phyloP scores from a whole-genome alignment of 2,329 filamentous ascomycete species.

The Sporothrix variecibatus region DNA sequence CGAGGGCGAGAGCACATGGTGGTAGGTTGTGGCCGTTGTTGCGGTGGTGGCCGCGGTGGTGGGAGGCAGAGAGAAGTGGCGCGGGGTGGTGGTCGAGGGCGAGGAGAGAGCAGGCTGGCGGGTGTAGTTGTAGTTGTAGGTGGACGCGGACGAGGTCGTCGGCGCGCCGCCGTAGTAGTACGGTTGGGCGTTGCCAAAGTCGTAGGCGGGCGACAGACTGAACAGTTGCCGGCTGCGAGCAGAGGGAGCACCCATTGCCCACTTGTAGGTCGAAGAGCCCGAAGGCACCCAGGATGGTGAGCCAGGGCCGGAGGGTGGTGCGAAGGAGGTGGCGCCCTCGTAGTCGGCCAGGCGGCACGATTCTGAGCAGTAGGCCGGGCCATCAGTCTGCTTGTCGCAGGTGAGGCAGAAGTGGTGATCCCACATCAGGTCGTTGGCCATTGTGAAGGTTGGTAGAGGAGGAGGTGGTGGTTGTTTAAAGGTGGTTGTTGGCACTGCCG shows the following conservation, averaged over 20 bases:
- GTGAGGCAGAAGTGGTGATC: conserved; percentile 90
- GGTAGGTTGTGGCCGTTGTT: conserved; percentile 36
- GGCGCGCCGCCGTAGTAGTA: conserved; percentile 49
- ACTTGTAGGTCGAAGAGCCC: conserved; percentile 51
- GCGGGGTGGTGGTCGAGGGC: not conserved
- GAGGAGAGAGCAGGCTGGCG: conserved; percentile 32
- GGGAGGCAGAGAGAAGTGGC: conserved; percentile 23
- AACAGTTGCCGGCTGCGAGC: conserved; percentile 50
- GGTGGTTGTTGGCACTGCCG: not conserved
- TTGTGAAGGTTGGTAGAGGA: conserved; percentile 31
- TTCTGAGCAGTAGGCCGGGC: conserved; percentile 87
- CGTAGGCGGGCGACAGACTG: conserved; percentile 72
- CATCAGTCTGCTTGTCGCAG: conserved; percentile 86
- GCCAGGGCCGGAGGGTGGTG: conserved; percentile 57
- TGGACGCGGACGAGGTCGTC: conserved; percentile 36
- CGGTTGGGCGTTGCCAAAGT: conserved; percentile 68
- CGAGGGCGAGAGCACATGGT: conserved; percentile 63
- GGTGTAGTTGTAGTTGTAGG: conserved; percentile 38
- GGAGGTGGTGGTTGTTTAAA: not conserved
- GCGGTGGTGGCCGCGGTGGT: conserved; percentile 26
- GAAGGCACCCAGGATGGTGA: conserved; percentile 52
- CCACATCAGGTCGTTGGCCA: conserved; percentile 65
- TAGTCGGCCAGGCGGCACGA: conserved; percentile 85
- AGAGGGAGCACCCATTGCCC: conserved; percentile 43
- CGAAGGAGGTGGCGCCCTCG: conserved; percentile 66